Evolutionary conservation across 768 basidiomycete genomes (phyloP).

Genomic region (Rhodotorula toruloides): DNA sequence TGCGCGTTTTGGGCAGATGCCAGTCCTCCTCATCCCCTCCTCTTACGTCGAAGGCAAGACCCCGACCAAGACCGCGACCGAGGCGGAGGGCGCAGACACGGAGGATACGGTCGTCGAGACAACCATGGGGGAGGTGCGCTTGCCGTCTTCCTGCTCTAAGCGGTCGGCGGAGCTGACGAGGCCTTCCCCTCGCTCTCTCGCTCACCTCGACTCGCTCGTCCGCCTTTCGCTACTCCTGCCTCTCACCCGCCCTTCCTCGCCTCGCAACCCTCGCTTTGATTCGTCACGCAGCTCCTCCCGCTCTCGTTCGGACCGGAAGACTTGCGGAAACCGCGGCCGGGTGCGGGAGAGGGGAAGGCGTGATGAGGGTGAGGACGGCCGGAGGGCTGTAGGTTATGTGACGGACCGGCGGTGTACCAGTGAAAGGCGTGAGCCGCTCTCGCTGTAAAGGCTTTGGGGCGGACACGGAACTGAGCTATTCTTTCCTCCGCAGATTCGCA

Average conservation of each 20-base stretch:
- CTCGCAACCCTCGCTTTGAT: not conserved
- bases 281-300: conserved; percentile 10
- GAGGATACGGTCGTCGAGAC: conserved; percentile 22
- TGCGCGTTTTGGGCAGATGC: no score
- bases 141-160: not conserved
- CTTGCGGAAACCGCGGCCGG: conserved; percentile 11
- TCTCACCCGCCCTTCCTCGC: no score
- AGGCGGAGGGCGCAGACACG: conserved; percentile 8
- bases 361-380: no score
- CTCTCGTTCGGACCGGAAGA: conserved; percentile 25
- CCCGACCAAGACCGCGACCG: not conserved
- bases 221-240: not conserved
- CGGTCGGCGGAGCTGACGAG: not conserved
- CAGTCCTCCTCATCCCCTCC: conserved; percentile 18
- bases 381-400: no score
- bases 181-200: not conserved
- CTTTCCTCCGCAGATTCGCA: no score
- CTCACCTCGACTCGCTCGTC: not conserved
- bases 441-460: no score
- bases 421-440: no score
- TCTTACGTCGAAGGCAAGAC: conserved; percentile 18
- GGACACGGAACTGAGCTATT: no score
- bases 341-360: not conserved
- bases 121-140: conserved; percentile 26
- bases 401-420: no score